Percentiles rank a stretch among this genome's conserved stretches.
Conservation (phyloP, 306 rosid genomes). For the Luffa acutangula region DNA sequence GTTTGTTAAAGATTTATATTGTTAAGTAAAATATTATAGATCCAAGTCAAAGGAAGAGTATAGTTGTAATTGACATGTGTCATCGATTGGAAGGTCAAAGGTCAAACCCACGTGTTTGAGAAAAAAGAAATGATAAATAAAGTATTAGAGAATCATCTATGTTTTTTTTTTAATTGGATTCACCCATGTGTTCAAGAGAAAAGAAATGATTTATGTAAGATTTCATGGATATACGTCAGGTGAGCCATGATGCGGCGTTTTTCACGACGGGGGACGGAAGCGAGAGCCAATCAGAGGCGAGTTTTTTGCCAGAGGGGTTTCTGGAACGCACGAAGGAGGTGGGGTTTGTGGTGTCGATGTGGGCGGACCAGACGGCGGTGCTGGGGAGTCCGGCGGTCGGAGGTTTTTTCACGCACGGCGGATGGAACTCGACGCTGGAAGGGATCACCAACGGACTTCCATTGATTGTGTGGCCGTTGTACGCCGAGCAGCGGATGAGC, state of each 20-base stretch:
- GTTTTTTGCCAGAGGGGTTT: conserved; percentile 38
- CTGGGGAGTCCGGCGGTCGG: conserved; percentile 27
- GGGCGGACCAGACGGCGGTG: conserved; percentile 37
- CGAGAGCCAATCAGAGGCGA: not conserved
- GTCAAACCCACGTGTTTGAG: no score
- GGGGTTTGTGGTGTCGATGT: conserved; percentile 19
- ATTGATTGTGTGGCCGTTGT: conserved; percentile 41
- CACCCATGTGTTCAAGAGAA: no score
- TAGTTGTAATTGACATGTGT: no score
- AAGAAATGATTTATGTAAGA: no score
- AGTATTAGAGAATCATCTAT: no score
- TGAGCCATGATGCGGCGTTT: conserved; percentile 1
- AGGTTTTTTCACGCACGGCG: conserved; percentile 33
- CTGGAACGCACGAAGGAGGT: conserved; percentile 10
- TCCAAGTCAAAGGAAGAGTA: no score
- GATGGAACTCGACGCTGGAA: conserved; percentile 38
- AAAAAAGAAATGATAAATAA: no score
- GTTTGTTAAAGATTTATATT: no score
- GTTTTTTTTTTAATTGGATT: no score
- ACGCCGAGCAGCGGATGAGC: conserved; percentile 42
- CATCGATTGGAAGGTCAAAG: no score
- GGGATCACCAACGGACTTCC: conserved; percentile 33
- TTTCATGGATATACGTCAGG: not conserved
- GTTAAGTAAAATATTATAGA: no score
- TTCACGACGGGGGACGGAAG: not conserved